Evolutionary conservation across 2,329 filamentous ascomycete genomes (phyloP).

Genomic region (Fusarium tricinctum): DNA sequence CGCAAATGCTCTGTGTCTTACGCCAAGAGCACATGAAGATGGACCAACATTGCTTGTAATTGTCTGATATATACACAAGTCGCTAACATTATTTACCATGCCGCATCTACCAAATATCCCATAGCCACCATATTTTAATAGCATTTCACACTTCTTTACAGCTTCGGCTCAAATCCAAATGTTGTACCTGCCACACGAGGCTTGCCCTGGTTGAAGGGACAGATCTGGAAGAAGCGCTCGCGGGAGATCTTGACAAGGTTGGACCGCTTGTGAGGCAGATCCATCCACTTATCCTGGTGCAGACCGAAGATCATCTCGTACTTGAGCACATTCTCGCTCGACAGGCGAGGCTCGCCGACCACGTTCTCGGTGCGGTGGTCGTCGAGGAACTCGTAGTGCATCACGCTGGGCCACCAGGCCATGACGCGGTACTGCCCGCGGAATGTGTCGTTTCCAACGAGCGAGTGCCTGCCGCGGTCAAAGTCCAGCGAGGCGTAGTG

Average conservation of each 20-base stretch:
- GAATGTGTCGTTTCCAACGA: slow-evolving; percentile 71
- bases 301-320: slow-evolving; percentile 83
- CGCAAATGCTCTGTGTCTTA: not conserved
- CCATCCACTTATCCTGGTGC: slow-evolving; percentile 78
- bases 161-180: slow-evolving; percentile 67
- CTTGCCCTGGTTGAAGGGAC: slow-evolving; percentile 68
- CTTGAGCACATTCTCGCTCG: slow-evolving; percentile 75
- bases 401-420: slow-evolving; percentile 72
- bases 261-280: slow-evolving; percentile 78
- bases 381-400: slow-evolving; percentile 74
- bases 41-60: not conserved
- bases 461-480: slow-evolving; percentile 70
- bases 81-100: slow-evolving; percentile 25
- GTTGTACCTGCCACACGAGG: slow-evolving; percentile 67
- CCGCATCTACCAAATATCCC: not conserved
- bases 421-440: slow-evolving; percentile 71
- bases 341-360: slow-evolving; percentile 79
- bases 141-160: slow-evolving; percentile 3
- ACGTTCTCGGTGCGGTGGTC: slow-evolving; percentile 69
- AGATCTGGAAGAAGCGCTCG: slow-evolving; percentile 78
- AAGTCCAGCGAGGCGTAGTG: slow-evolving; percentile 69
- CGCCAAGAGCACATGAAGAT: slow-evolving; percentile 14
- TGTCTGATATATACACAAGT: slow-evolving; percentile 14
- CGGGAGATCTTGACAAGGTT: slow-evolving; percentile 74
- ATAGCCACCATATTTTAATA: slow-evolving; percentile 3